Conservation (phyloP, 225 moss, liverwort and hornwort genomes). For the Straminergon stramineum region DNA sequence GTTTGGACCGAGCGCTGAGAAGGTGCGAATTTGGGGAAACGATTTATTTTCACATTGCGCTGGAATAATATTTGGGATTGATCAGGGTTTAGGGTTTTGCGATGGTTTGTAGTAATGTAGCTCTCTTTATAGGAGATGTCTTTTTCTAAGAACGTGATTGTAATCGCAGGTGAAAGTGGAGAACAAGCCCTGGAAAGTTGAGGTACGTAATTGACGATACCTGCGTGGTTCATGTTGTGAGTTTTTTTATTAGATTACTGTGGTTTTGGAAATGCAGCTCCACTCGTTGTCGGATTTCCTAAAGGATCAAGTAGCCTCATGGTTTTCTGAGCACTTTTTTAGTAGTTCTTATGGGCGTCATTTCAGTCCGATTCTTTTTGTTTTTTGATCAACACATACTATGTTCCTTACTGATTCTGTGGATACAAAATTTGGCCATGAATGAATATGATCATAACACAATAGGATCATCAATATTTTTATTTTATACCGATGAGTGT, state of each 20-base stretch:
- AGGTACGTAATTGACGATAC: slow-evolving; percentile 31
- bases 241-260: not conserved
- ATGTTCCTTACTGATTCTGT: not conserved
- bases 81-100: slow-evolving; percentile 12
- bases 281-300: not conserved
- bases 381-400: not conserved
- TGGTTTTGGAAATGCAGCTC: not conserved
- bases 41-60: not conserved
- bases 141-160: not conserved
- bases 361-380: not conserved
- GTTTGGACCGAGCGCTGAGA: slow-evolving; percentile 82
- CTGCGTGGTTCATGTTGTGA: not conserved
- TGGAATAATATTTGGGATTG: not conserved
- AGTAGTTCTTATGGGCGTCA: not conserved
- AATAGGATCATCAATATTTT: not conserved
- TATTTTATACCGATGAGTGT: not conserved
- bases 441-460: not conserved
- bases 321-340: not conserved
- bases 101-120: not conserved
- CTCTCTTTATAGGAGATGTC: not conserved
- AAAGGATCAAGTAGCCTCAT: not conserved
- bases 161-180: slow-evolving; percentile 87
- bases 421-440: not conserved
- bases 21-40: slow-evolving; percentile 20
- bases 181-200: slow-evolving; percentile 98